Conservation (phyloP, 2,329 filamentous ascomycete genomes). For the Penicillium sp. region DNA sequence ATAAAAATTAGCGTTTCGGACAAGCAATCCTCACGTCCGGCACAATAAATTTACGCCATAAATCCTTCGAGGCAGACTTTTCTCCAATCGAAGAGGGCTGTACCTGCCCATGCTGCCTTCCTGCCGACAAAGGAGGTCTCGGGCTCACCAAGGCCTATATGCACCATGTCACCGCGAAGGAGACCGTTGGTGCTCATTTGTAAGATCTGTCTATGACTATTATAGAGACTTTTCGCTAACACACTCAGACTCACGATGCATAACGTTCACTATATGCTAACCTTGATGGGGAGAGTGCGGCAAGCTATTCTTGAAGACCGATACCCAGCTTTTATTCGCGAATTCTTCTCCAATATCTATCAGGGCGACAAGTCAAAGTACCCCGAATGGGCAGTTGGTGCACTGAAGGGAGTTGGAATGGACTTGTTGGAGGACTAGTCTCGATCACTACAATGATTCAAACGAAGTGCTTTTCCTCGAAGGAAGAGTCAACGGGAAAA, state of each 20-base stretch:
- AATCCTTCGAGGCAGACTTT: conserved; percentile 76
- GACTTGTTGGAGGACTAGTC: conserved; percentile 57
- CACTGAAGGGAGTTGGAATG: conserved; percentile 76
- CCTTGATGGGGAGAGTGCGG: conserved; percentile 74
- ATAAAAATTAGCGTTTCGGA: conserved; percentile 67
- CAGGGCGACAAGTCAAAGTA: conserved; percentile 61
- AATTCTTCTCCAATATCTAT: conserved; percentile 78
- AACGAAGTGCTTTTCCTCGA: background rate
- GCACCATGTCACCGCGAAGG: conserved; percentile 88
- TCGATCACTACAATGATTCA: background rate
- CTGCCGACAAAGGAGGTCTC: conserved; percentile 66
- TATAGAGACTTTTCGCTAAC: conserved; percentile 11
- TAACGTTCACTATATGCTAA: conserved; percentile 89
- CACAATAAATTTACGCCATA: conserved; percentile 80
- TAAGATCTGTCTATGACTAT: conserved; percentile 25
- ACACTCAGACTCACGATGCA: conserved; percentile 77
- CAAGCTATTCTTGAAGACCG: conserved; percentile 77
- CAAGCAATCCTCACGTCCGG: conserved; percentile 84
- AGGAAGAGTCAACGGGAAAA: too few species aligned
- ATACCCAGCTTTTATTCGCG: conserved; percentile 74
- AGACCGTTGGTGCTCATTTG: conserved; percentile 84
- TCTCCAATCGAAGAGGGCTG: conserved; percentile 80
- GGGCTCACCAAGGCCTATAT: conserved; percentile 86
- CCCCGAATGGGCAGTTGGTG: conserved; percentile 81
- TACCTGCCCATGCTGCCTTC: conserved; percentile 73